Evolutionary conservation across 805 yeast species (phyloP), one percentile per base, ranked within the genome.

Genomic region (Candida golubevii): DNA sequence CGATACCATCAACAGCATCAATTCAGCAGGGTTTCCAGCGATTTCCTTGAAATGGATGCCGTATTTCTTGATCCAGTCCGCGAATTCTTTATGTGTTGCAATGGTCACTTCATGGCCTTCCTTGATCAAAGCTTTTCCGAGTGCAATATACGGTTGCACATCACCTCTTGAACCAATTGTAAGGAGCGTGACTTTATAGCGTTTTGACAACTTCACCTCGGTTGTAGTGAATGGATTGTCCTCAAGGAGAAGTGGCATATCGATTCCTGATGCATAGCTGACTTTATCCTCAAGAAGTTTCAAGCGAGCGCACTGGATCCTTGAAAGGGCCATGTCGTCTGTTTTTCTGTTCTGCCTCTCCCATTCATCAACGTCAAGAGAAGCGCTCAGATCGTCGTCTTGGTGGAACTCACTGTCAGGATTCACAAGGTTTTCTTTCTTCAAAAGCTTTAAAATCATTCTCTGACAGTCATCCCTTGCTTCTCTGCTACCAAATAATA

Each of bases 81-180:
- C 71, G 61, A 90, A 91, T 61, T 91, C 98, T 0, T 55, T 57
- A 62, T 91, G 98, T 0, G 97, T 85, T 0, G 91, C 95, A 45
- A 91, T 90, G 26, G 81, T 80, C 1, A 88, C 95, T 14, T 65
- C 63, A 59, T 91, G 97, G 0, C 97, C 97, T 53, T 91, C 97
- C 23, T 68, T 71, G 38, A 79, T 63, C 35, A 91, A 69, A 0
- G 90, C 96, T 52, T 81, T 80, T 0, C 88, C 93, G n/a, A 91
- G 65, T 0, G 97, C 91, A 52, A 91, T 85, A 60, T 89, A 91
- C 0, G 98, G 98, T 64, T 91, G 98, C 7, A 91, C 97, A 64
- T 91, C 98, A 30, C 98, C 98, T 46, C 98, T 74, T 0, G 97
- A 88, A 0, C 98, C 98, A 55, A 91, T 91, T 0, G 97, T 91